A percentile compares a stretch with the other conserved stretches of the same genome.
Evolutionary conservation across 23 red algal species (phyloP).

Genomic region (Gracilaria domingensis): DNA sequence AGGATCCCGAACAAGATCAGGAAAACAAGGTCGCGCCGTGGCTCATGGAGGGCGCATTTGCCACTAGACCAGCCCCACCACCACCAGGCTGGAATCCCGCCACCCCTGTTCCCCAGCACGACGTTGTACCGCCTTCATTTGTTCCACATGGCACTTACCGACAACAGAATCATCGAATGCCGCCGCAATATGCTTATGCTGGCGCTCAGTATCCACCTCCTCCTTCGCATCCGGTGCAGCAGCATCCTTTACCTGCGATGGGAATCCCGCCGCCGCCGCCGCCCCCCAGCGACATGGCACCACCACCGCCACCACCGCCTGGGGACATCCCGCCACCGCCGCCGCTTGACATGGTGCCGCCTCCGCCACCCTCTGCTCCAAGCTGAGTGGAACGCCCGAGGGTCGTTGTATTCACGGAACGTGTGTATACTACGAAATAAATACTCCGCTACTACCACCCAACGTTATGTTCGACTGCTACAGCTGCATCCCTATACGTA

Average conservation of each 20-base stretch:
- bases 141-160: not conserved
- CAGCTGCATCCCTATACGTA: not conserved
- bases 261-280: constrained; percentile 9
- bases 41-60: constrained; percentile 58
- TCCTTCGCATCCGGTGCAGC: not conserved
- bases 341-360: constrained; percentile 27
- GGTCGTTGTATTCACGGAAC: not conserved
- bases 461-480: not conserved
- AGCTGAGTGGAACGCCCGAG: not conserved
- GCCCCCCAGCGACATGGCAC: constrained; percentile 8
- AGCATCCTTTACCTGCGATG: constrained; percentile 12
- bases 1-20: not conserved
- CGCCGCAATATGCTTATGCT: constrained; percentile 14
- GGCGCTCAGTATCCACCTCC: constrained; percentile 13
- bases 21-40: constrained; percentile 41
- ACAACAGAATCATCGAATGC: constrained; percentile 18
- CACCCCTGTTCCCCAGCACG: not conserved
- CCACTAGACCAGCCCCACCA: constrained; percentile 45
- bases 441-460: not conserved
- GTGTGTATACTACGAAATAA: not conserved
- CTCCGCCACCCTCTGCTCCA: constrained; percentile 19
- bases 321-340: constrained; percentile 34
- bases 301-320: constrained; percentile 48
- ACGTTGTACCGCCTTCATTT: not conserved
- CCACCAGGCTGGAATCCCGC: constrained; percentile 24